Evolutionary conservation across 2,329 filamentous ascomycete genomes (phyloP).

Genomic region (Alternaria viburni): DNA sequence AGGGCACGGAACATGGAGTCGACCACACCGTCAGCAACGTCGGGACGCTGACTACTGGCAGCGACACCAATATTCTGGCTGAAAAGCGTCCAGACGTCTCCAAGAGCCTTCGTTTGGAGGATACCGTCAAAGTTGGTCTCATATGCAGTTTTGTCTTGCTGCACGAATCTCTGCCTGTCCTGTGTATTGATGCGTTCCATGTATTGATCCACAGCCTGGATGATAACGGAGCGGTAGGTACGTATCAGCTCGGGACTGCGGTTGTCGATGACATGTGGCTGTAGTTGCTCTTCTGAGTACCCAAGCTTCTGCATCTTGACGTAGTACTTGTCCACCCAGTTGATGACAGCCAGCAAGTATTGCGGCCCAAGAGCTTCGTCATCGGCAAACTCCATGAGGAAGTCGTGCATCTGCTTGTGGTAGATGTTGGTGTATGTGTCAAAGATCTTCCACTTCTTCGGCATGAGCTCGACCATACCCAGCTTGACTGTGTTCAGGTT

Average conservation of each 20-base stretch:
- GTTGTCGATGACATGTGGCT: slow-evolving; percentile 87
- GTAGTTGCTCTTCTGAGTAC: slow-evolving; percentile 75
- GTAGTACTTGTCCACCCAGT: slow-evolving; percentile 96
- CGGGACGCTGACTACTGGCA: slow-evolving; percentile 80
- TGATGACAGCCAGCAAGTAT: slow-evolving; percentile 88
- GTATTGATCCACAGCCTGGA: slow-evolving; percentile 95
- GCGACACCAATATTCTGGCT: slow-evolving; percentile 89
- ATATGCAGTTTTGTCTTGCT: slow-evolving; percentile 79
- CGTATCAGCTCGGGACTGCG: slow-evolving; percentile 88
- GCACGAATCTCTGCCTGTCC: slow-evolving; percentile 80
- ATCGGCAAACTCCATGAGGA: slow-evolving; percentile 81
- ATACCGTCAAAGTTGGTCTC: slow-evolving; percentile 80
- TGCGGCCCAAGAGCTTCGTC: slow-evolving; percentile 83
- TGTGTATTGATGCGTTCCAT: slow-evolving; percentile 89
- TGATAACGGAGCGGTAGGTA: slow-evolving; percentile 93
- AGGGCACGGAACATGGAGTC: slow-evolving; percentile 94
- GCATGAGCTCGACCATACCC: slow-evolving; percentile 90
- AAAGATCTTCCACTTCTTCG: slow-evolving; percentile 95
- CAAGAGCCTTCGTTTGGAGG: slow-evolving; percentile 88
- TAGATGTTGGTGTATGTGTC: slow-evolving; percentile 90
- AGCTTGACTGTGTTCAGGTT: slow-evolving; percentile 93
- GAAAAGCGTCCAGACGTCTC: slow-evolving; percentile 97
- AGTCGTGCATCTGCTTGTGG: slow-evolving; percentile 94
- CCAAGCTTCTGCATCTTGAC: slow-evolving; percentile 93
- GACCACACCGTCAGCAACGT: slow-evolving; percentile 93